A percentile compares a stretch with the other conserved stretches of the same genome.
Evolutionary conservation across 768 basidiomycete genomes (phyloP).

Genomic region (Phylloporus sp.): DNA sequence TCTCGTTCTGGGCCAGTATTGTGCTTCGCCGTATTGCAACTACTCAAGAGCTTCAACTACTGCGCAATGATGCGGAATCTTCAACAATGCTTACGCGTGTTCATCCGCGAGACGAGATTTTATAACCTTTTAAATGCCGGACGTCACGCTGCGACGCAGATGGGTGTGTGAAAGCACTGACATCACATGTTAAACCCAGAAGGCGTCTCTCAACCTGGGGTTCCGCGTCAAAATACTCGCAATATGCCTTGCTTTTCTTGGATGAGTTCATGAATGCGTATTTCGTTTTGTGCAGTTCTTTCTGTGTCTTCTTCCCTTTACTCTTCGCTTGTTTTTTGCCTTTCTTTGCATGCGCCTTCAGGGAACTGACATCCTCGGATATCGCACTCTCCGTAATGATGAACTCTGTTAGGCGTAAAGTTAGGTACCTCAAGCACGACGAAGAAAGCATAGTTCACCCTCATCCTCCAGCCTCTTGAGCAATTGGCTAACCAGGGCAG

Average conservation of each 20-base stretch:
- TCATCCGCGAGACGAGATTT: slow-evolving; percentile 9
- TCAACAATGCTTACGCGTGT: slow-evolving; percentile 8
- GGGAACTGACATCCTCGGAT: slow-evolving; percentile 47
- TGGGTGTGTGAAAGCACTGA: slow-evolving; percentile 35
- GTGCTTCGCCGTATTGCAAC: neutral
- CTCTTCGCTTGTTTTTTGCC: slow-evolving; percentile 39
- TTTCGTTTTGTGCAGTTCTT: slow-evolving; percentile 51
- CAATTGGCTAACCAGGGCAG: slow-evolving; percentile 54
- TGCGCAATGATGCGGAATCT: neutral
- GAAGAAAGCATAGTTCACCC: slow-evolving; percentile 38
- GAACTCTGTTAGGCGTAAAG: slow-evolving; percentile 45
- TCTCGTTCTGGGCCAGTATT: neutral
- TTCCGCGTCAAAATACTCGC: slow-evolving; percentile 67
- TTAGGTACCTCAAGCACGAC: slow-evolving; percentile 4
- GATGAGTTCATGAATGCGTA: slow-evolving; percentile 56
- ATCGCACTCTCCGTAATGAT: slow-evolving; percentile 49
- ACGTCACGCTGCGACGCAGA: neutral
- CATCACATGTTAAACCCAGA: slow-evolving; percentile 57
- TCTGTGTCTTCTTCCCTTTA: slow-evolving; percentile 42
- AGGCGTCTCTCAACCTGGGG: slow-evolving; percentile 55
- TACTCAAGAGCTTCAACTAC: slow-evolving; percentile 3
- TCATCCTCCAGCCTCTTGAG: slow-evolving; percentile 68
- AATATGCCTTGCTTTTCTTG: slow-evolving; percentile 45
- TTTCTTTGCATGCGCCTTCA: slow-evolving; percentile 36
- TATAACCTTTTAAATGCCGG: slow-evolving; percentile 6